Evolutionary conservation across 768 basidiomycete species (phyloP), one percentile per base, ranked within the genome.

Genomic region (Lactarius quietus): DNA sequence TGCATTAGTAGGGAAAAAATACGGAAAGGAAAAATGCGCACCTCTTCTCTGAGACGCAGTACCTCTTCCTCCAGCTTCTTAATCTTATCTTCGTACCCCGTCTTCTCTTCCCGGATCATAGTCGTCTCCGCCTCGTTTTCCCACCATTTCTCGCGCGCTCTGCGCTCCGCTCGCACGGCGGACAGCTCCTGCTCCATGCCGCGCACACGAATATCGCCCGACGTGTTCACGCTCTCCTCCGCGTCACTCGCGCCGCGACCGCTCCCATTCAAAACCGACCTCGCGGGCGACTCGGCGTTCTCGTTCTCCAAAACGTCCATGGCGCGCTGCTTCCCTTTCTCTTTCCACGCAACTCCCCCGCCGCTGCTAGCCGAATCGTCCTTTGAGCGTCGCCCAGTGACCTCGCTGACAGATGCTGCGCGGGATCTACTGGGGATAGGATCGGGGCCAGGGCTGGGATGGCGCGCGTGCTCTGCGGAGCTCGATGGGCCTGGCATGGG

Each of bases 1-100:
- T 8, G 6, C 1, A 14, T 53, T 58, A 57, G 52, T 8, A 65
- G 12, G 29, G 14, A 31, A 5, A 28, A 15, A 28, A 59, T 45
- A 48, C 33, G 14, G 29, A 23, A 6, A 5, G 6, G 15, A 26
- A 36, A 14, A 18, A 41, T 28, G 23, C 5, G 26, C 15, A 85
- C 87, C 81, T 87, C 86, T 70, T 82, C 81, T 68, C 80, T 85
- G 63, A 90, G 75, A 51, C 78, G 71, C 51, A 75, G 75, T 43
- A 91, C 84, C 71, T 93, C 91, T 56, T 82, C 82, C 70, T 92
- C 89, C 6, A 93, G 78, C 63, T 78, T 75, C 67, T 75, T 78
- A 35, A 92, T 91, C 58, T 81, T 80, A 62, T 81, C 84, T 71
- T 88, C 87, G 70, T 91, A 88, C 31, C 74, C 74, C 18, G 77